A percentile compares a stretch with the other conserved stretches of the same genome.
phyloP scores from a whole-genome alignment of 306 rosid species.

The Acacia confusa region DNA sequence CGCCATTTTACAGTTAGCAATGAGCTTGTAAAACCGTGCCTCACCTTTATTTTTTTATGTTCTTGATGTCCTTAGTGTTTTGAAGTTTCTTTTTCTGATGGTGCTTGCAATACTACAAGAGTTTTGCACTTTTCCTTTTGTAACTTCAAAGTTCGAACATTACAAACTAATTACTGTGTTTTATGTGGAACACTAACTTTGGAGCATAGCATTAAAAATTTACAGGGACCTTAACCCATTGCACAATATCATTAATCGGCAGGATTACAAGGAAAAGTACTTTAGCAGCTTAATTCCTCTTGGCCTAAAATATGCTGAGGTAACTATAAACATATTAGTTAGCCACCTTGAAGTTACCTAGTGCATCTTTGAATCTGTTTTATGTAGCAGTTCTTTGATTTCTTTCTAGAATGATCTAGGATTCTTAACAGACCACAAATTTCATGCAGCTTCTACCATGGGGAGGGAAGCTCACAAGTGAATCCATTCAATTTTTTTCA shows the following conservation, averaged over 20 bases:
- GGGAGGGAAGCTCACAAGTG: slow-evolving; percentile 97
- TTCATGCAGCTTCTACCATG: slow-evolving; percentile 95
- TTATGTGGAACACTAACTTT: slow-evolving; percentile 24
- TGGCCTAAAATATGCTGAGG: slow-evolving; percentile 79
- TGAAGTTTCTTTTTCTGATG: neutral
- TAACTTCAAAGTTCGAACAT: slow-evolving; percentile 11
- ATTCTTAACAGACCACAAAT: slow-evolving; percentile 59
- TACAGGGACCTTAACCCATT: slow-evolving; percentile 88
- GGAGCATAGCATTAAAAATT: slow-evolving; percentile 23
- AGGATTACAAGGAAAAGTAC: slow-evolving; percentile 78
- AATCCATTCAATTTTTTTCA: slow-evolving; percentile 80
- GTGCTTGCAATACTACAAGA: slow-evolving; percentile 1
- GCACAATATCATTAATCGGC: slow-evolving; percentile 65
- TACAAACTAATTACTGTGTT: neutral
- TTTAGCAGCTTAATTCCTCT: slow-evolving; percentile 68
- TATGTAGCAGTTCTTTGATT: slow-evolving; percentile 16
- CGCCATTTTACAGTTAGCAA: neutral
- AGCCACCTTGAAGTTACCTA: slow-evolving; percentile 10
- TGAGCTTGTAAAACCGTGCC: neutral
- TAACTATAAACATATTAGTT: slow-evolving; percentile 38
- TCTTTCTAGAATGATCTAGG: slow-evolving; percentile 33
- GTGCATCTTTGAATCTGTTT: neutral
- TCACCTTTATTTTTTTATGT: neutral
- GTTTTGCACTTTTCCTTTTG: slow-evolving; percentile 14
- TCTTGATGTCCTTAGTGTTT: neutral